Conservation (phyloP, 805 yeast genomes). For the Pichia occidentalis region DNA sequence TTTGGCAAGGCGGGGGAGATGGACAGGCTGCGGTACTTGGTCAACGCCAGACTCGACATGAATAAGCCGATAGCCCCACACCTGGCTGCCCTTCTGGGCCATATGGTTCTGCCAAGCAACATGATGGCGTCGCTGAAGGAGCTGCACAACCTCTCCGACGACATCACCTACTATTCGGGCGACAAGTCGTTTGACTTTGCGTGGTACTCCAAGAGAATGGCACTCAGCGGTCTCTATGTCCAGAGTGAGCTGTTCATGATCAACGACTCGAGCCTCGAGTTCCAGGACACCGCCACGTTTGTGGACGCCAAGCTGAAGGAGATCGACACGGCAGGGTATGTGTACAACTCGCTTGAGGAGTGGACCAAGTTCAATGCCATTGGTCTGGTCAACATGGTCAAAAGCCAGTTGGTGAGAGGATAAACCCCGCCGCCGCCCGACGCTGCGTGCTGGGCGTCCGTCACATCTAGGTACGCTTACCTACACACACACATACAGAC, state of each 20-base stretch:
- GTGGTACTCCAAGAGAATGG: conserved; percentile 86
- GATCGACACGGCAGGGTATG: conserved; percentile 48
- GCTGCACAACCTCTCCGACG: conserved; percentile 73
- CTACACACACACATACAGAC: too few relatives aligned
- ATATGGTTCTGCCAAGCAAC: conserved; percentile 61
- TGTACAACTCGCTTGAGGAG: conserved; percentile 62
- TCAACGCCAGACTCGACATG: conserved; percentile 41
- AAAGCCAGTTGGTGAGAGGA: conserved; percentile 63
- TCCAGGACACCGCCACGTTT: conserved; percentile 52
- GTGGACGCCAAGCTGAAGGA: conserved; percentile 53
- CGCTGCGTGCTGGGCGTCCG: too few relatives aligned
- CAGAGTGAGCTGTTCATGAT: conserved; percentile 76
- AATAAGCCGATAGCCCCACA: conserved; percentile 43
- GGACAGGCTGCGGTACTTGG: conserved; percentile 25
- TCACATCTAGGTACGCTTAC: too few relatives aligned
- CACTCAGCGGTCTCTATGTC: conserved; percentile 63
- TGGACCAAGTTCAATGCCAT: conserved; percentile 68
- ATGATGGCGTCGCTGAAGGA: conserved; percentile 52
- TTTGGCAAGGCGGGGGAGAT: conserved; percentile 21
- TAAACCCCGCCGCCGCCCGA: too few relatives aligned
- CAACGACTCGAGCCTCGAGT: conserved; percentile 57
- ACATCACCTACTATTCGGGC: conserved; percentile 71
- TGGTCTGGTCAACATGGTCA: conserved; percentile 58
- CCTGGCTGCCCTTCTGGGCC: conserved; percentile 48
- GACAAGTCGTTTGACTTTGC: conserved; percentile 75